Percentiles rank a stretch among this genome's conserved stretches.
Evolutionary conservation across 805 yeast species (phyloP).

Genomic region (Saturnispora quitensis): DNA sequence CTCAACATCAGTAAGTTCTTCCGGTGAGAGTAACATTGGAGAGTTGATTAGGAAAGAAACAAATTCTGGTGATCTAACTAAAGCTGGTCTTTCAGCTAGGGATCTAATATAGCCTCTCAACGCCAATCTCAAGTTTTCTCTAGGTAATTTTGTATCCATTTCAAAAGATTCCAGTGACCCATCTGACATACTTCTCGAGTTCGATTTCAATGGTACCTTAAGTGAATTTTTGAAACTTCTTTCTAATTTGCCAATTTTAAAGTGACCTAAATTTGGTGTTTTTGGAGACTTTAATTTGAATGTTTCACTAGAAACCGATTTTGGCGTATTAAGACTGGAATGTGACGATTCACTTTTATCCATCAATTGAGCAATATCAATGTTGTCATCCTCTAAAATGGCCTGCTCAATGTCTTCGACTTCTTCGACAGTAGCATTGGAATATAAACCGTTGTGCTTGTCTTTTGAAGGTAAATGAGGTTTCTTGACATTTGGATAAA

Average conservation of each 20-base stretch:
- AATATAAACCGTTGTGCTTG: slow-evolving; percentile 18
- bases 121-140: slow-evolving; percentile 73
- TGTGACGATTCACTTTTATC: neutral
- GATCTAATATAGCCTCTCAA: slow-evolving; percentile 52
- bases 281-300: slow-evolving; percentile 5
- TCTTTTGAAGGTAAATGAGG: slow-evolving; percentile 27
- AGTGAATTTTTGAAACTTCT: slow-evolving; percentile 16
- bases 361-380: neutral
- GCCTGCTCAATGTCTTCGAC: slow-evolving; percentile 3
- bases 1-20: slow-evolving; percentile 47
- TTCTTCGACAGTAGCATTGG: slow-evolving; percentile 12
- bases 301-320: neutral
- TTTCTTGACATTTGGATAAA: slow-evolving; percentile 62
- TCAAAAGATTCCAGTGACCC: neutral
- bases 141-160: slow-evolving; percentile 11
- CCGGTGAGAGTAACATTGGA: slow-evolving; percentile 31
- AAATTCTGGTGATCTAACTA: slow-evolving; percentile 44
- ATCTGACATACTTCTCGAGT: neutral
- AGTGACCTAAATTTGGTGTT: slow-evolving; percentile 1
- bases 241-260: slow-evolving; percentile 17
- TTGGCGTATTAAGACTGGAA: neutral
- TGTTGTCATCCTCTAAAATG: neutral
- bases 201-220: slow-evolving; percentile 3
- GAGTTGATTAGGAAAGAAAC: slow-evolving; percentile 42
- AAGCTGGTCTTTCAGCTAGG: slow-evolving; percentile 25